Evolutionary conservation across 257 asterid genomes (phyloP), one percentile per base, ranked within the genome.

Genomic region (Nemophila menziesii): DNA sequence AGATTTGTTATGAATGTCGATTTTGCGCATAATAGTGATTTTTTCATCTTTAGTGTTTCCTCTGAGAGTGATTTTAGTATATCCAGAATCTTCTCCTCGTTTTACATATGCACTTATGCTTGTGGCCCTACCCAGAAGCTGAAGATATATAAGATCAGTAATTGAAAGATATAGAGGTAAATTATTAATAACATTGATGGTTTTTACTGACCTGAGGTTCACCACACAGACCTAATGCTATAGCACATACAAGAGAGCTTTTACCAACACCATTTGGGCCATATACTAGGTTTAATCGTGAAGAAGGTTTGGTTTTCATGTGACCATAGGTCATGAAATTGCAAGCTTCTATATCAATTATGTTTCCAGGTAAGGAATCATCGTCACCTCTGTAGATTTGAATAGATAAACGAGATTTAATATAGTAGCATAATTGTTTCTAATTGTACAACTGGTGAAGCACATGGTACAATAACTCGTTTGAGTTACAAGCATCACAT

Each of bases 241-340:
- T 80, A 44, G 95, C 95, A 66, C 98, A 89, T 8, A 84, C 95
- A 51, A 89, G 87, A 43, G 98, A 89, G 72, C 98, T 89, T 64
- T 89, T 89, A 41, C 98, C 98, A 17, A 94, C 78, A 56, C 98
- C 95, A 72, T 84, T 89, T 33, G 98, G 98, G 39, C 98, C 98
- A 62, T 80, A 67, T 33, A 89, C 94, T 69, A 89, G 82, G 73
- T 89, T 89, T 49, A 89, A 61, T 12, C 95, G 86, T 4, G 98
- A 49, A 24, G 76, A 89, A 0, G 98, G 98, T 65, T 73, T 65
- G 64, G 83, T 69, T 15, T 67, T 78, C 70, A 86, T 54, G 34
- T 56, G 63, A 49, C 58, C 66, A 73, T 84, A 89, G 40, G 98
- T 89, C 98, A 89, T 89, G 66, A 89, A 89, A 73, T 89, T 89